A percentile compares a stretch with the other conserved stretches of the same genome.
Evolutionary conservation across 202 grass and related monocot genomes (phyloP).

Genomic region (Tripidium arundinaceum): DNA sequence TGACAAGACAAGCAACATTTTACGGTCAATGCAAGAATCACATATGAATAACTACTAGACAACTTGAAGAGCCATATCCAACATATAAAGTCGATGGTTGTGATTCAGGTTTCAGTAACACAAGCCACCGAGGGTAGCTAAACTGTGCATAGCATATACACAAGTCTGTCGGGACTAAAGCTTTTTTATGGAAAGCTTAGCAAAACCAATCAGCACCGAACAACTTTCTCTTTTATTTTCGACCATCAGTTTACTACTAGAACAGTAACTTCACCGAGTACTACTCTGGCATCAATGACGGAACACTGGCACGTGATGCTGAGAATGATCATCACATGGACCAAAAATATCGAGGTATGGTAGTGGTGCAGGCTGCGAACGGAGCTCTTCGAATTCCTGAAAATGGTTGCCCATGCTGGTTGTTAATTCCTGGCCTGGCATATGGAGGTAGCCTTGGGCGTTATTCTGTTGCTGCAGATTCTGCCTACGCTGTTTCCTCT

Average conservation of each 20-base stretch:
- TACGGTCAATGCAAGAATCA: not conserved
- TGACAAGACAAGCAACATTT: not conserved
- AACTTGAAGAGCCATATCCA: not conserved
- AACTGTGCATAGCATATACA: not conserved
- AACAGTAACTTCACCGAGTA: not conserved
- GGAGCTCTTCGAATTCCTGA: slow-evolving; percentile 1
- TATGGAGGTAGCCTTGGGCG: not conserved
- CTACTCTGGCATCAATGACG: not conserved
- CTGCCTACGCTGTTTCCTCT: not conserved
- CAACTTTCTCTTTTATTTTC: not conserved
- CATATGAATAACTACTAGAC: not conserved
- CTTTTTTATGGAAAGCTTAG: not conserved
- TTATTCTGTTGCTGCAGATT: not conserved
- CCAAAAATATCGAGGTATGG: not conserved
- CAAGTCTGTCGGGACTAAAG: not conserved
- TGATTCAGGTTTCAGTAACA: not conserved
- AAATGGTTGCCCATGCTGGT: not conserved
- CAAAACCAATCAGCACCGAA: not conserved
- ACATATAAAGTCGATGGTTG: not conserved
- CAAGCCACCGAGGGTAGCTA: not conserved
- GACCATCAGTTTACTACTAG: not conserved
- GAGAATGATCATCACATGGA: not conserved
- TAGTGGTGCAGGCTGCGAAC: not conserved
- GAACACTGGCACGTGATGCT: not conserved
- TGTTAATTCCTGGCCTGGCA: slow-evolving; percentile 2